phyloP scores from a whole-genome alignment of 495 filamentous ascomycete genomes.

The Chaetomium fimeti region DNA sequence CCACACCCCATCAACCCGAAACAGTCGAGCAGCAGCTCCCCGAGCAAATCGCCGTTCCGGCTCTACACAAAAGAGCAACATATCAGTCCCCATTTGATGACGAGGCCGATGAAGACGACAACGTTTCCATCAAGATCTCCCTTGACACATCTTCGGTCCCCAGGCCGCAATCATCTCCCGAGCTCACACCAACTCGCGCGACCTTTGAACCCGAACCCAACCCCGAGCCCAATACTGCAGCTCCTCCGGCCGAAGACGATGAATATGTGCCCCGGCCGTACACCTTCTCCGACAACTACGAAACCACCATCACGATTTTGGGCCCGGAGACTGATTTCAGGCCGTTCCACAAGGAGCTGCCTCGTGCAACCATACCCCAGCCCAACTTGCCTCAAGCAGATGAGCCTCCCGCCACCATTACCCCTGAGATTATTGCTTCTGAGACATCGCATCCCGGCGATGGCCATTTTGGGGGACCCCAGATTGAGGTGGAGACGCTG shows the following conservation, averaged over 20 bases:
- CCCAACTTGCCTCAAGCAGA: slow-evolving; percentile 28
- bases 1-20: slow-evolving; percentile 29
- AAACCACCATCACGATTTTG: slow-evolving; percentile 48
- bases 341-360: slow-evolving; percentile 35
- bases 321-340: slow-evolving; percentile 43
- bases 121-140: slow-evolving; percentile 43
- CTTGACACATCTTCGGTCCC: slow-evolving; percentile 39
- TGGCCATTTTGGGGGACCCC: slow-evolving; percentile 16
- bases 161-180: slow-evolving; percentile 25
- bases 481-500: slow-evolving; percentile 23
- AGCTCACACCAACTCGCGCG: slow-evolving; percentile 35
- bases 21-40: slow-evolving; percentile 5
- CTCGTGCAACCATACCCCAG: slow-evolving; percentile 28
- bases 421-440: slow-evolving; percentile 19
- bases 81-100: slow-evolving; percentile 44
- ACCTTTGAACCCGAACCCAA: slow-evolving; percentile 26
- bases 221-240: slow-evolving; percentile 9
- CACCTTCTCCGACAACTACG: slow-evolving; percentile 35
- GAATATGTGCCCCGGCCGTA: slow-evolving; percentile 44
- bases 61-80: slow-evolving; percentile 34
- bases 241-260: slow-evolving; percentile 31
- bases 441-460: slow-evolving; percentile 13
- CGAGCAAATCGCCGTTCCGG: slow-evolving; percentile 15
- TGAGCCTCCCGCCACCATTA: slow-evolving; percentile 22
- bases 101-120: slow-evolving; percentile 41